Base-by-base conservation (phyloP, 768 basidiomycete species). In the Mycena amicta region DNA sequence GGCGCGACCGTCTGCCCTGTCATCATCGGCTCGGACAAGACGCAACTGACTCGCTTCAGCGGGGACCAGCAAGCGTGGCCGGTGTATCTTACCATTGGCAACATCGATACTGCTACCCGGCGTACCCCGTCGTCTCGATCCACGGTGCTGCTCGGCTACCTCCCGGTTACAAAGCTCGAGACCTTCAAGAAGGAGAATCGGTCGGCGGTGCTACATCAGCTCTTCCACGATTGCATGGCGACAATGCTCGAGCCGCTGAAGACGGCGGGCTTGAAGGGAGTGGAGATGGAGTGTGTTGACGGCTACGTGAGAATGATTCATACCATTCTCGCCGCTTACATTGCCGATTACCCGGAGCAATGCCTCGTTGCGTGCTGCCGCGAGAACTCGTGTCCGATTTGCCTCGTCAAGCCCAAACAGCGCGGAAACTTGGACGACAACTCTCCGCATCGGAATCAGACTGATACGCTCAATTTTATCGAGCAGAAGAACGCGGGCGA, bases 21-120 rank as follows among this genome's bases (percentile, higher is more conserved):
- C 3, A 75, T 78, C 20, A 30, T 78, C 2, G 58, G 70, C 0
- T 72, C 74, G 0, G 75, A 77, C 63, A 73, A 76, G 45, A 78
- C 72, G 0, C 52, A 66, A 30, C 67, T 77, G 0, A 69, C 71
- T 0, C 55, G 59, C 2, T 72, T 75, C 55, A 53, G 66, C 4
- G 69, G 73, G 0, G 68, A 76, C 57, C 70, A 76, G 59, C 45
- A 59, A 37, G 69, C 71, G 23, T 75, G 71, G 68, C 72, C 75
- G 2, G 68, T 77, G 1, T 76, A 78, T 50, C 47, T 75, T 0
- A 67, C 70, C 2, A 67, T 75, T 33, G 72, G 71, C 1, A 75
- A 77, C 30, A 65, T 75, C 18, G 49, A 58, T 2, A 74, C 72
- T 45, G 52, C 53, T 4, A 61, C 67, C 13, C 68, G 66, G 0